Percentiles rank a stretch among this genome's conserved stretches.
Evolutionary conservation across 2,329 filamentous ascomycete species (phyloP).

Genomic region (Rhinocladiella mackenziei): DNA sequence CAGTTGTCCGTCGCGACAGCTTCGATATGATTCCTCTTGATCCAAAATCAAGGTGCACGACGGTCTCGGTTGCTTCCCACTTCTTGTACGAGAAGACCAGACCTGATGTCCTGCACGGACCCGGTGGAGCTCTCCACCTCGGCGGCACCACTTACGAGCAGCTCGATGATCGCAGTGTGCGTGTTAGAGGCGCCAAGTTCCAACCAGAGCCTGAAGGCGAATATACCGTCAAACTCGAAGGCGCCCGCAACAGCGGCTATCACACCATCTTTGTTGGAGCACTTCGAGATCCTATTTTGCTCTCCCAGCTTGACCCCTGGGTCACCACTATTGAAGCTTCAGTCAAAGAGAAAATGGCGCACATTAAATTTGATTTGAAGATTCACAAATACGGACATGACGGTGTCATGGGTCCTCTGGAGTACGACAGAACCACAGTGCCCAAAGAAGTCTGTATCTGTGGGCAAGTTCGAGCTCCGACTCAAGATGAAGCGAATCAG

Average conservation of each 20-base stretch:
- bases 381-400: slow-evolving; percentile 47
- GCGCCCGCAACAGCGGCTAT: slow-evolving; percentile 41
- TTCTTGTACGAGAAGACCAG: slow-evolving; percentile 52
- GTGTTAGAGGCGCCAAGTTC: slow-evolving; percentile 48
- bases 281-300: slow-evolving; percentile 46
- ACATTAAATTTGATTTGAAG: slow-evolving; percentile 33
- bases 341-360: slow-evolving; percentile 29
- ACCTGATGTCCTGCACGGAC: slow-evolving; percentile 48
- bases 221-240: slow-evolving; percentile 51
- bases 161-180: slow-evolving; percentile 38
- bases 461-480: slow-evolving; percentile 45
- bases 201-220: slow-evolving; percentile 49
- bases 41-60: slow-evolving; percentile 42
- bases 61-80: slow-evolving; percentile 49
- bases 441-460: slow-evolving; percentile 27
- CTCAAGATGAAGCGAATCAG: slow-evolving; percentile 44
- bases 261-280: slow-evolving; percentile 47
- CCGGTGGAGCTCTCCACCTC: slow-evolving; percentile 46
- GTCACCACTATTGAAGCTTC: too few relatives aligned
- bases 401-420: slow-evolving; percentile 18
- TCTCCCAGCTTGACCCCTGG: slow-evolving; percentile 39
- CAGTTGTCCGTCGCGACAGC: slow-evolving; percentile 43
- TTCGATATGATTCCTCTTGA: slow-evolving; percentile 48
- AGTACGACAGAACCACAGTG: slow-evolving; percentile 32
- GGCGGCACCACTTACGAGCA: slow-evolving; percentile 41